Evolutionary conservation across 1,139 yeast genomes (phyloP), one percentile per base, ranked within the genome.

Genomic region (Zygotorulaspora mrakii): DNA sequence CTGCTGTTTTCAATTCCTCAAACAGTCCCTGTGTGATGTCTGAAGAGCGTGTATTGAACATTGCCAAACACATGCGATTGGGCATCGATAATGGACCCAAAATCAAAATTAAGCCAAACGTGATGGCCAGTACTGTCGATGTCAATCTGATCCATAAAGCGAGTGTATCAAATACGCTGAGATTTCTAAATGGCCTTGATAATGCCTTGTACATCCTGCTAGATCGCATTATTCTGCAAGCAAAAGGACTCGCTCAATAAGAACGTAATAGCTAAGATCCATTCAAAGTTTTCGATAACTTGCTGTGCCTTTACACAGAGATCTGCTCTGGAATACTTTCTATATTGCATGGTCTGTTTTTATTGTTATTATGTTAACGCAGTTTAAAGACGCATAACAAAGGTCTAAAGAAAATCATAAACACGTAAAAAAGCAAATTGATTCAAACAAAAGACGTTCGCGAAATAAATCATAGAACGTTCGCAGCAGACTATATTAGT

Each of bases 1-100:
- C 53, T 2, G 53, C 46, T n/a, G 39, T 33, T 23, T 47, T 47
- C 20, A 60, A 35, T 11, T 42, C 55, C 6, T 46, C 40, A 23
- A 57, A 55, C 8, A 60, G 46, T 16, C 64, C 64, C 2, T 35
- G 25, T 9, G 55, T 47, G 27, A 60, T 55, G 36, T 55, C 52
- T 2, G 48, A 37, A n/a, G 54, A 41, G 10, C 45, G 49, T 2
- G 60, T 54, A 14, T 53, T 49, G 26, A 60, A 41, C 26, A 39
- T 42, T 5, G 56, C 54, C 48, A 57, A 40, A 29, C 47, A 49
- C 2, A 60, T 33, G 3, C 35, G 34, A 11, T 29, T 40, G 1
- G 64, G 64, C 6, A 39, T 30, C 3, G 40, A 31, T 3, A 36
- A 23, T 3, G 63, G 56, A 5, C 57, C 60, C 3, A 52, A 22